Evolutionary conservation across 345 rosid genomes (phyloP).

Genomic region (Brassica napus): DNA sequence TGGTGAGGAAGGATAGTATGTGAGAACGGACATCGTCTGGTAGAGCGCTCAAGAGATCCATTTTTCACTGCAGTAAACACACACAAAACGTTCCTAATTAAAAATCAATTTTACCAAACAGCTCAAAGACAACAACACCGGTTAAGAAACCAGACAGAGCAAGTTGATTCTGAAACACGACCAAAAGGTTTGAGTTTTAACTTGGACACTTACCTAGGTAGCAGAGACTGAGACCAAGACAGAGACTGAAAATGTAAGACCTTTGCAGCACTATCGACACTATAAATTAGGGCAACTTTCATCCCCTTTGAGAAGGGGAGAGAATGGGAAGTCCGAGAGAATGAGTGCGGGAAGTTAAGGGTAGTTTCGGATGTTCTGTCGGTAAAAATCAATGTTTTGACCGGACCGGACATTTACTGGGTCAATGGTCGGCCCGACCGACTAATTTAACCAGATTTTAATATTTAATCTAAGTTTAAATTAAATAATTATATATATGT

Average conservation of each 20-base stretch:
- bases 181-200: too few relatives aligned
- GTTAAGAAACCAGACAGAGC: not conserved
- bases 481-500: too few relatives aligned
- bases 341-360: not conserved
- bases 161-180: not conserved
- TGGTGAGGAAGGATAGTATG: conserved; percentile 17
- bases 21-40: conserved; percentile 17
- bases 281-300: not conserved
- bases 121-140: not conserved
- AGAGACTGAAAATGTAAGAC: not conserved
- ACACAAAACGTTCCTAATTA: not conserved
- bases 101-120: not conserved
- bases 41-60: conserved; percentile 23
- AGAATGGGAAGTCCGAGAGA: not conserved
- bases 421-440: too few relatives aligned
- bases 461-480: too few relatives aligned
- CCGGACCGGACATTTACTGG: too few relatives aligned
- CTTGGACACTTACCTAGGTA: not conserved
- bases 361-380: not conserved
- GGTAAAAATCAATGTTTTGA: not conserved
- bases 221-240: not conserved
- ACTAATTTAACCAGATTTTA: too few relatives aligned
- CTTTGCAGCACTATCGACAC: not conserved
- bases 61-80: not conserved
- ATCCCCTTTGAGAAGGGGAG: not conserved